A percentile compares a stretch with the other conserved stretches of the same genome.
These are phyloP conservation scores for Diplosphaera chodatii DNA, from an alignment of 139 green algal genomes.

Conservation along the genomic window DNA sequence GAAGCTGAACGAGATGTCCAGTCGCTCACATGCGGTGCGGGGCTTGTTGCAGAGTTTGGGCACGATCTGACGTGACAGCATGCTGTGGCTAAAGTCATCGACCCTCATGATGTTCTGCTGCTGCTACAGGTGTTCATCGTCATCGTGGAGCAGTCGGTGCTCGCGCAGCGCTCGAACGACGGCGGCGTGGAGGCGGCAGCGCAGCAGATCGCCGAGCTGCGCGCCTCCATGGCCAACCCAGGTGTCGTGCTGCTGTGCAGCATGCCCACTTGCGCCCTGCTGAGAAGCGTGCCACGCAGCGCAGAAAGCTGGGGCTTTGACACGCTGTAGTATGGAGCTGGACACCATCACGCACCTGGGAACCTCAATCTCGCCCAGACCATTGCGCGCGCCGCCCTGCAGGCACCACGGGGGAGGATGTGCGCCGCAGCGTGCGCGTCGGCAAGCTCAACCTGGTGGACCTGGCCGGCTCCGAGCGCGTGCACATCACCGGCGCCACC, in stretches of 20 bases:
- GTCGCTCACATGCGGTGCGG: conserved; percentile 76
- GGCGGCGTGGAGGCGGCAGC: neutral
- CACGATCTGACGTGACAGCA: no score
- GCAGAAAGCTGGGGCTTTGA: no score
- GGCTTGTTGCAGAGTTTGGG: no score
- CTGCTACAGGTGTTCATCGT: conserved; percentile 98
- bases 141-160: conserved; percentile 83
- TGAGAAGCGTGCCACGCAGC: no score
- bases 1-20: conserved; percentile 88
- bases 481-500: conserved; percentile 86
- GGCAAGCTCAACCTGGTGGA: conserved; percentile 98
- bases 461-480: conserved; percentile 88
- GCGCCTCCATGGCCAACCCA: conserved; percentile 12
- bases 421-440: conserved; percentile 49
- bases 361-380: no score
- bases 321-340: no score
- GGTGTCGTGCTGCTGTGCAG: no score
- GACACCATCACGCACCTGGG: no score
- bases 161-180: conserved; percentile 16
- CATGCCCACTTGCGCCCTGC: no score
- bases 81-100: no score
- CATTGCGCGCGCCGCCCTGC: neutral
- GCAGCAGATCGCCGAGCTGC: conserved; percentile 24
- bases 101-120: no score
- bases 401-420: neutral